Evolutionary conservation across 2,329 filamentous ascomycete species (phyloP).

Genomic region (Neofusicoccum ribis): DNA sequence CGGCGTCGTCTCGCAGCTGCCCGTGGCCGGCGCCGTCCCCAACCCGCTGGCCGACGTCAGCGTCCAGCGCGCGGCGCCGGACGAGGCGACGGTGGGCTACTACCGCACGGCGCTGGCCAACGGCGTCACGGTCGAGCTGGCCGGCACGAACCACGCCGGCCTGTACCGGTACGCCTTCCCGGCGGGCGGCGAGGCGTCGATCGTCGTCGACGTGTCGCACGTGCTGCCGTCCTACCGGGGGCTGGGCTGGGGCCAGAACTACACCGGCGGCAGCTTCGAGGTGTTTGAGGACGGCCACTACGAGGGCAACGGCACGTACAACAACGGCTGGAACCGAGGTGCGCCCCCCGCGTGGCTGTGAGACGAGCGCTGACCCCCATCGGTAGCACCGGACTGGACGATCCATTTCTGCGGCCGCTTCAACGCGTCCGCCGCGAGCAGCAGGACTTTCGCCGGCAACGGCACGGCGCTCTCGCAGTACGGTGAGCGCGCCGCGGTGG

Average conservation of each 20-base stretch:
- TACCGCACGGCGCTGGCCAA: conserved; percentile 59
- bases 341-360: background rate
- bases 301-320: conserved; percentile 61
- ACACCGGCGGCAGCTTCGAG: conserved; percentile 60
- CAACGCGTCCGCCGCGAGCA: conserved; percentile 37
- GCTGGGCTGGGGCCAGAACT: conserved; percentile 62
- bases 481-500: conserved; percentile 31
- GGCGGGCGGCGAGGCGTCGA: conserved; percentile 33
- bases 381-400: conserved; percentile 57
- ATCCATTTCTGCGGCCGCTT: conserved; percentile 67
- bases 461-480: conserved; percentile 25
- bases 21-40: conserved; percentile 28
- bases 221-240: conserved; percentile 62
- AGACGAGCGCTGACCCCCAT: background rate
- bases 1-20: conserved; percentile 39
- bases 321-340: conserved; percentile 65
- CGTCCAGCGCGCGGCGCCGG: conserved; percentile 51
- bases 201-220: conserved; percentile 67
- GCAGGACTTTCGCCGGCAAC: conserved; percentile 34
- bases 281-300: conserved; percentile 57
- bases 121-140: conserved; percentile 59
- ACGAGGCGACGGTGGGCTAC: conserved; percentile 61
- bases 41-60: conserved; percentile 60
- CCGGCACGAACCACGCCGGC: conserved; percentile 58
- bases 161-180: conserved; percentile 63